phyloP scores from a whole-genome alignment of 192 early-diverging fungal species.

The Gonapodya prolifera region DNA sequence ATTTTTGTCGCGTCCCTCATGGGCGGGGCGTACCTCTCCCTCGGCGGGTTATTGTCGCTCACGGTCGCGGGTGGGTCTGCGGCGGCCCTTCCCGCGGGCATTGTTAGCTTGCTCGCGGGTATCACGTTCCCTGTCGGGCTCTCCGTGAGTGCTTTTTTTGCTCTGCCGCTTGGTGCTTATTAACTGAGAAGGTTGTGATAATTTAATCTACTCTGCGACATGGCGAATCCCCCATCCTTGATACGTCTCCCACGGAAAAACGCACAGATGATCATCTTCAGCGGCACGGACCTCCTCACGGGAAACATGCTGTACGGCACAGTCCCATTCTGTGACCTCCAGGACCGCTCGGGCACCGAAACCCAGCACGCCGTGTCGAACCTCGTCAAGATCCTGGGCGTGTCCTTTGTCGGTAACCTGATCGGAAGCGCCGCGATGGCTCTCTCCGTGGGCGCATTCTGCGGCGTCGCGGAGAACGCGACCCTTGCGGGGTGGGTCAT shows the following conservation, averaged over 20 bases:
- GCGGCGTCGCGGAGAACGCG: slow-evolving; percentile 6
- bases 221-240: no score
- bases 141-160: not conserved
- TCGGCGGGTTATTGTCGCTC: not conserved
- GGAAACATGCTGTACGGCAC: slow-evolving; percentile 6
- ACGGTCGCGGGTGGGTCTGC: not conserved
- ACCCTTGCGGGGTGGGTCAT: not conserved
- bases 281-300: not conserved
- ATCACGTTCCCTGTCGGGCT: not conserved
- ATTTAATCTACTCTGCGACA: no score
- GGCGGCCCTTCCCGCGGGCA: not conserved
- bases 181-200: no score
- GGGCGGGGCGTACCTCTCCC: slow-evolving; percentile 3
- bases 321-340: not conserved
- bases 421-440: not conserved
- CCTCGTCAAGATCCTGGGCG: not conserved
- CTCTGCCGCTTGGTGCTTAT: no score
- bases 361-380: not conserved
- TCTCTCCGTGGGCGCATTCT: not conserved
- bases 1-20: not conserved
- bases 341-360: not conserved
- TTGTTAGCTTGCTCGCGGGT: not conserved
- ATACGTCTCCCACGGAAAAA: no score
- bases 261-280: slow-evolving; percentile 6
- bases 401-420: not conserved